Conservation (phyloP, 2,329 filamentous ascomycete genomes). For the Fusarium decemcellulare region DNA sequence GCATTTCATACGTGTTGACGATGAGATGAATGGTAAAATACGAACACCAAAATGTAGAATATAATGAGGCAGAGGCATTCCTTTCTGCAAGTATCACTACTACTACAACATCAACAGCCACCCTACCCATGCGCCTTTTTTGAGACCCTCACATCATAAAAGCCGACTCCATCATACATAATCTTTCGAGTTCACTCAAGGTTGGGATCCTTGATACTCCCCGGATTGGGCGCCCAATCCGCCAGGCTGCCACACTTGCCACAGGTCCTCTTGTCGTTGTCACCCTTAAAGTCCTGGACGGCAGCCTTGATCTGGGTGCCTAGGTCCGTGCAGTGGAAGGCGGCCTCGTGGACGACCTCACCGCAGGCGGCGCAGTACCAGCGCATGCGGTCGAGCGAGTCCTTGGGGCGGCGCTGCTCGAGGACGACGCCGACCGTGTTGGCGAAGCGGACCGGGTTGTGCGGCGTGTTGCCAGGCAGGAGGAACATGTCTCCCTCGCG, state of each 20-base stretch:
- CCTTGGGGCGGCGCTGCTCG: conserved; percentile 83
- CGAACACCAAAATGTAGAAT: conserved; percentile 24
- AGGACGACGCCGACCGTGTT: conserved; percentile 95
- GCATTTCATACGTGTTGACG: neutral
- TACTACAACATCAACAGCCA: conserved; percentile 10
- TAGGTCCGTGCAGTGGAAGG: conserved; percentile 90
- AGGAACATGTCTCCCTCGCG: conserved; percentile 95
- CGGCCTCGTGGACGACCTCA: conserved; percentile 84
- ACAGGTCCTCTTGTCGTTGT: conserved; percentile 79
- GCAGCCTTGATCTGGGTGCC: conserved; percentile 95
- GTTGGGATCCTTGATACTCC: conserved; percentile 73
- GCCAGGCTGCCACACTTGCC: conserved; percentile 82
- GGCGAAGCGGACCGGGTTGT: conserved; percentile 94
- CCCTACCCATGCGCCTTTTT: conserved; percentile 9
- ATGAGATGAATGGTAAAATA: conserved; percentile 7
- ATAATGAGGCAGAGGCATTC: conserved; percentile 11
- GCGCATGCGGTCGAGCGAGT: conserved; percentile 81
- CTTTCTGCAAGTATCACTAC: neutral
- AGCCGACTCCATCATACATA: neutral
- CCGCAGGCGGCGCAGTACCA: conserved; percentile 89
- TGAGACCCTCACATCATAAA: conserved; percentile 7
- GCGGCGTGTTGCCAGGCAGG: conserved; percentile 92
- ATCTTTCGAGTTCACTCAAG: conserved; percentile 46
- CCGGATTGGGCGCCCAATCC: conserved; percentile 75
- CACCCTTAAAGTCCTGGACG: conserved; percentile 84